These are phyloP conservation scores for Pythium volutum DNA, from an alignment of 352 stramenopile species.

Conservation along the genomic window DNA sequence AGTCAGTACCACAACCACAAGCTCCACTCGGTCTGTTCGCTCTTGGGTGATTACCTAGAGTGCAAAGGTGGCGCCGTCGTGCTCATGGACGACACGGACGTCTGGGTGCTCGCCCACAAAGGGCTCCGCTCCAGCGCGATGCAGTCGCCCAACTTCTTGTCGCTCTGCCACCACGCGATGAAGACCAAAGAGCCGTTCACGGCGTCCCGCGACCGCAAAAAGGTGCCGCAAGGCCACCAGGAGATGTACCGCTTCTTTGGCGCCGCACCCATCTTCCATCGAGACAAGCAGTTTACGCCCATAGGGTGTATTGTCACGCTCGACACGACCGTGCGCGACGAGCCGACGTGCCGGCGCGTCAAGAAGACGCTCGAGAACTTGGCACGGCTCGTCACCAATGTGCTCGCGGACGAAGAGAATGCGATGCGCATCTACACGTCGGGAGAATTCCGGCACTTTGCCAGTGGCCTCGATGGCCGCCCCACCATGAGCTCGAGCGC, in stretches of 20 bases:
- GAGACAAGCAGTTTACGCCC: constrained; percentile 24
- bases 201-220: constrained; percentile 36
- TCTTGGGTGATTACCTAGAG: constrained; percentile 70
- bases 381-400: constrained; percentile 54
- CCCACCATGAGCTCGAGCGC: constrained; percentile 19
- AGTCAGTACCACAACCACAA: constrained; percentile 71
- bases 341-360: constrained; percentile 37
- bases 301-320: constrained; percentile 64
- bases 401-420: constrained; percentile 53
- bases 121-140: constrained; percentile 47
- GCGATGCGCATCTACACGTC: constrained; percentile 58
- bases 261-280: constrained; percentile 42
- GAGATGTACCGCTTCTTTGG: constrained; percentile 61
- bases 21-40: constrained; percentile 65
- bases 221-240: constrained; percentile 22
- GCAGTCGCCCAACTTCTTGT: constrained; percentile 53
- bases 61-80: constrained; percentile 64
- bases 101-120: constrained; percentile 70
- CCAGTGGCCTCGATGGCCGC: constrained; percentile 12
- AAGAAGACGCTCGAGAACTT: constrained; percentile 62
- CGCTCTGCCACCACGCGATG: constrained; percentile 49
- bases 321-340: constrained; percentile 42
- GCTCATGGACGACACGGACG: constrained; percentile 49
- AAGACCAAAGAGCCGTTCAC: constrained; percentile 44
- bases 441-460: constrained; percentile 64